Base-by-base conservation (phyloP, 192 early-diverging fungal species). In the Podila epicladia region DNA sequence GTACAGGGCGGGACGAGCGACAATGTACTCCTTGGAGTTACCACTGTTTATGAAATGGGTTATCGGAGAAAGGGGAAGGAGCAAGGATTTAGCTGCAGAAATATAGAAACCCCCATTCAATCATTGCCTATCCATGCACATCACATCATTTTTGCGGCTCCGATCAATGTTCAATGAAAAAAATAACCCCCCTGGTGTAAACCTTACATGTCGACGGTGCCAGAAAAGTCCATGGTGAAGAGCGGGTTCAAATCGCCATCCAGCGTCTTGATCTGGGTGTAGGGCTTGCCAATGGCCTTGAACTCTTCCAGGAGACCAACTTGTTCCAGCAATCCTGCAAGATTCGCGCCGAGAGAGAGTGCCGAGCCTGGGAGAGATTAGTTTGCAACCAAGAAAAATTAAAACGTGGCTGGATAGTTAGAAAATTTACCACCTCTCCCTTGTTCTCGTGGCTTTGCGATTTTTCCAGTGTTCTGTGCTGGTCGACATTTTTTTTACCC, bases 11-110 rank as follows among this genome's bases (percentile, higher is more conserved):
- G 53, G 53, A 55, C 53, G 53, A 11, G 53, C 53, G 24, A 55
- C 53, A 55, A 55, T 55, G 22, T 55, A 55, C 53, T 55, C 53
- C 11, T 55, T 55, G 53, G n/a, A 24, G 53, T 55, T 55, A 9
- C 53, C 53, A 55, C 53, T 55, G n/a, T 20, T 53, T 53, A 0
- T 53, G 53, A 24, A 13, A 19, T 20, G 22, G 24, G 5, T 53
- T 55, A 22, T 20, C n/a, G 50, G 0, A 9, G 35, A 45, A 15
- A 15, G 15, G 17, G 13, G 41, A 45, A 45, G 41, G 41, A 45
- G 17, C 8, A 45, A 45, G 41, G 41, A 45, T 45, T 45, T 45
- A 45, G 41, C 9, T 37, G 35, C 41, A 45, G 41, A 45, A 45
- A 17, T 11, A 45, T 11, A 15, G 41, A 3, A 0, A 15, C 3